Evolutionary conservation across 805 yeast genomes (phyloP), one percentile per base, ranked within the genome.

Genomic region (Candida nanaspora): DNA sequence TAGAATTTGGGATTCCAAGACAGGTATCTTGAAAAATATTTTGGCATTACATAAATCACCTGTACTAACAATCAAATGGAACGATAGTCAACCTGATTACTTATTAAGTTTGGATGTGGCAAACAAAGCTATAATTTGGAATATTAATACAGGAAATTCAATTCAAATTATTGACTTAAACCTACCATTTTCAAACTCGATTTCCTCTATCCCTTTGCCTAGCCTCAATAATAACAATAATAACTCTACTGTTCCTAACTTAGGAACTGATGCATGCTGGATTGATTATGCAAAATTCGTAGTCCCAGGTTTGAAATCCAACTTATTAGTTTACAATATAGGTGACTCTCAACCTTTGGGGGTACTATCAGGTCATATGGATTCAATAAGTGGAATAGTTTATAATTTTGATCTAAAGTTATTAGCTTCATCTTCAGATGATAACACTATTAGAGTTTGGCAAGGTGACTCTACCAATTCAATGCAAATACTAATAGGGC

Each of bases 391-490:
- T 14, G 61, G 62, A 5, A 63, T 88, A 4, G 56, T 64, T 25
- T 86, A 82, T 55, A 78, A 81, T 50, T 45, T 54, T 5, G 56
- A 59, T 2, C 64, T 70, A 14, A 76, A 76, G 48, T 57, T 82
- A 25, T 63, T 89, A 32, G 78, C 87, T 3, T 78, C 89, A 2
- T 80, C 86, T 8, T 79, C 94, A 1, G 95, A 86, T 54, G 96
- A 89, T 56, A 72, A 75, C 41, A 66, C 74, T 0, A 69, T 88
- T 8, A 74, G 86, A 49, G 66, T 87, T 18, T 89, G 96, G 95
- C 75, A 71, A 51, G 82, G 87, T 29, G 71, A 72, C 22, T 73
- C 78, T 26, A 62, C 74, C 20, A 75, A 74, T 44, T 71, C 77
- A 23, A 61, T 71, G 28, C 71, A 71, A 42, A 61, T 72, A 5